Base-by-base conservation (phyloP, 1,284 basidiomycete species). In the Neonothopanus nambi region DNA sequence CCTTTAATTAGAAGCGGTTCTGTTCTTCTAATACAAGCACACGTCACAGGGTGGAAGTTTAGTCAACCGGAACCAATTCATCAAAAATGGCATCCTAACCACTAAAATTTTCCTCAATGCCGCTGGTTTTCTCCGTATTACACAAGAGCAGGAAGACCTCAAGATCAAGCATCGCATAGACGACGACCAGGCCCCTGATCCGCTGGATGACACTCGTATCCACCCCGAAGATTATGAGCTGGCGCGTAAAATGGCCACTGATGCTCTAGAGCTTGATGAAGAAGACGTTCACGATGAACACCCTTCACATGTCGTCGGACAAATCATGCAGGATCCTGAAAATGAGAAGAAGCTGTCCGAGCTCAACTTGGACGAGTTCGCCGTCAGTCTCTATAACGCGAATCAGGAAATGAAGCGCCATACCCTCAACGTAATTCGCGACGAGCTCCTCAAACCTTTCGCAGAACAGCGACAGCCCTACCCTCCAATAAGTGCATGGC, bases 161-260 rank as follows among this genome's bases (percentile, higher is more conserved):
- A 71, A 77, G 37, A 66, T 76, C 37, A 89, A 89, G 67, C 81
- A 85, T 62, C 81, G 91, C 18, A 81, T 82, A 55, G 81, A 85
- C 45, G 84, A 89, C 48, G 85, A 89, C 52, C 81, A 86, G 56
- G 77, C 82, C 11, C 87, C 91, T 11, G 96, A 99, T 70, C 93
- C 95, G 3, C 78, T 99, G 42, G 97, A 99, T 68, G 87, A 89
- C 65, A 99, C 96, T 20, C 90, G 97, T 13, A 94, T 99, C 57
- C 97, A 99, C 69, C 94, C 94, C 1, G 95, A 98, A 70, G 96
- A 99, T 72, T 99, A 99, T 69, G 94, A 98, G 64, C 82, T 98
- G 51, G 96, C 97, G 1, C 87, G 94, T 42, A 98, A 99, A 76
- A 98, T 99, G 94, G 96, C 97, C 33, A 93, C 93, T 11, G 96